Base-by-base conservation (phyloP, 1,139 yeast species). In the Debaryomyces sp. region DNA sequence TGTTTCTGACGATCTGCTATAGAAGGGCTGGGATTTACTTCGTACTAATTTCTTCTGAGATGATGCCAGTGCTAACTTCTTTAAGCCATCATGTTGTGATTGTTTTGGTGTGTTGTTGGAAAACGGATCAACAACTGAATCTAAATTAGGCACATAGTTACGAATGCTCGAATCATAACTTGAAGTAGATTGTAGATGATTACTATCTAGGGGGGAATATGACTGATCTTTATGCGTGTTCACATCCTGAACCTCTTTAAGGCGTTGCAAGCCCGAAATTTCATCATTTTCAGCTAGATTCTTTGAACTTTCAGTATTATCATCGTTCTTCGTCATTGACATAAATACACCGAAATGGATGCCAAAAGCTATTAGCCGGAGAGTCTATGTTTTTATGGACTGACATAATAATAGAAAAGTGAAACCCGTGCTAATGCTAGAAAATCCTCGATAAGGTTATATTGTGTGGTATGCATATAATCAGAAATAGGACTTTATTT, bases 1-100 rank as follows among this genome's bases (percentile, higher is more conserved):
- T 22, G 51, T 43, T 10, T 54, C 53, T 22, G 61, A 56, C 34
- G 49, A 43, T 23, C 56, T 48, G 39, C 54, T 46, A 21, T 50
- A 26, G 12, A 22, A 10, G 15, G 49, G 47, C 5, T 46, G 42
- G 15, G 46, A 24, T 13, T 29, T 40, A 13, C 43, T 32, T 35
- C 37, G 36, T 29, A 21, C 9, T 21, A 27, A 29, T 13, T 29
- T 41, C 23, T 32, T 30, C 26, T 12, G 30, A 5, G 33, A 34
- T 22, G 18, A 44, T 10, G 39, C 26, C n/a, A 21, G 17, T 15
- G 13, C 17, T n/a, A 21, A n/a, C 6, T 27, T 39, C 22, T 12
- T 8, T 13, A n/a, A 9, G 9, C 21, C 23, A 5, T 32, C 36
- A 12, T 6, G 13, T 22, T 39, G 36, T 22, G 34, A 38, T 27